Percentiles rank a stretch among this genome's conserved stretches.
These are phyloP conservation scores for Marchantia polymorpha DNA, from an alignment of 225 moss, liverwort and hornwort species.

Conservation along the genomic window DNA sequence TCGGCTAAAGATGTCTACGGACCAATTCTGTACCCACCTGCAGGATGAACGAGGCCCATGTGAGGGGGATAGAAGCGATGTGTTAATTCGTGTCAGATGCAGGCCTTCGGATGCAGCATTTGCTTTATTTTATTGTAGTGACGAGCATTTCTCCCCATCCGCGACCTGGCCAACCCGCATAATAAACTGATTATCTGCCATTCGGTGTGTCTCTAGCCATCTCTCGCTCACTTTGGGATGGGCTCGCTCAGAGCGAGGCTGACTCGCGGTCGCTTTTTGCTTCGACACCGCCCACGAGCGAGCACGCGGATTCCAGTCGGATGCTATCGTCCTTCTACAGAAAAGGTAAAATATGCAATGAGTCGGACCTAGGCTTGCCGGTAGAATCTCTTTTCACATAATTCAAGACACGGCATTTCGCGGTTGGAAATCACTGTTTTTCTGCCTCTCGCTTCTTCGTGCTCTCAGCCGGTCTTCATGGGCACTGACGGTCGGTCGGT, in stretches of 20 bases:
- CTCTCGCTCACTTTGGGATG: slow-evolving; percentile 47
- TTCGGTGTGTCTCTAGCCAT: slow-evolving; percentile 35
- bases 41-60: neutral
- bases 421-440: neutral
- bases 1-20: neutral
- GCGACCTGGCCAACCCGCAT: no score
- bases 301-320: slow-evolving; percentile 27
- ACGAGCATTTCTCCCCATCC: neutral
- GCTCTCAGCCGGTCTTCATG: no score
- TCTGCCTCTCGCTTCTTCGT: neutral
- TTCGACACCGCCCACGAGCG: slow-evolving; percentile 35
- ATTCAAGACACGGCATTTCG: neutral
- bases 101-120: neutral
- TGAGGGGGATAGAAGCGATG: neutral
- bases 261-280: slow-evolving; percentile 40
- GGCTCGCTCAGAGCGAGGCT: slow-evolving; percentile 46
- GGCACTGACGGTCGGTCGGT: no score
- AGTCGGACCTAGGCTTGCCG: neutral
- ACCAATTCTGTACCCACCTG: neutral
- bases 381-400: neutral
- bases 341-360: slow-evolving; percentile 17
- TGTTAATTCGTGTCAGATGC: neutral
- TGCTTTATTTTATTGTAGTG: neutral
- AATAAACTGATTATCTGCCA: neutral
- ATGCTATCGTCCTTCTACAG: neutral